Evolutionary conservation across 495 filamentous ascomycete species (phyloP).

Genomic region (Xylaria bambusicola): DNA sequence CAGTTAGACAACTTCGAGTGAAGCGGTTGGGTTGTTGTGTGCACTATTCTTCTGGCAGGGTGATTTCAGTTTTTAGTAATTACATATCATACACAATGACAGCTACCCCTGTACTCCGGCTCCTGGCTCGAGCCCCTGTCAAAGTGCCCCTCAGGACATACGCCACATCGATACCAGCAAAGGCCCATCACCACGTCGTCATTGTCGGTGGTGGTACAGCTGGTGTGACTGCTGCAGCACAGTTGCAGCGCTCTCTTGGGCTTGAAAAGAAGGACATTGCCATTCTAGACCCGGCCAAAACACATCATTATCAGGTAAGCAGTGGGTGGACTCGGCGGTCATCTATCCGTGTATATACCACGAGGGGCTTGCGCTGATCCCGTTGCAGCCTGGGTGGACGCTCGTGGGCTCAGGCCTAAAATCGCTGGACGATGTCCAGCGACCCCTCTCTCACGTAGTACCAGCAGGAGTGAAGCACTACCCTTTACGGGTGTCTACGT

Average conservation of each 20-base stretch:
- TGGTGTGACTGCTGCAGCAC: conserved; percentile 63
- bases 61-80: background rate
- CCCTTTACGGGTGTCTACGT: conserved; percentile 51
- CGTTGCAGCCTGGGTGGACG: conserved; percentile 63
- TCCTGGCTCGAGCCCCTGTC: conserved; percentile 22
- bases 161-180: conserved; percentile 35
- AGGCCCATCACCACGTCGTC: conserved; percentile 59
- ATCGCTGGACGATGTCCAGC: conserved; percentile 54
- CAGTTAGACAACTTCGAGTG: background rate
- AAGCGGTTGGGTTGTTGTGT: background rate
- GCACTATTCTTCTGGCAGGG: too few relatives aligned
- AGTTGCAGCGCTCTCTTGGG: conserved; percentile 58
- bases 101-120: conserved; percentile 24
- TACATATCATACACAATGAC: conserved; percentile 21
- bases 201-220: conserved; percentile 66
- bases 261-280: conserved; percentile 64
- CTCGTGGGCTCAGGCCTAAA: conserved; percentile 68
- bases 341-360: background rate
- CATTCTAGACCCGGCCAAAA: conserved; percentile 63
- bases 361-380: conserved; percentile 9
- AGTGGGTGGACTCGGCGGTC: background rate
- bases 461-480: conserved; percentile 66
- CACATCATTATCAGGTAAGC: conserved; percentile 61
- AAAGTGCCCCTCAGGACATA: conserved; percentile 25
- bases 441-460: conserved; percentile 53